Base-by-base conservation (phyloP, 1,284 basidiomycete genomes). In the Ganoderma meredithae region DNA sequence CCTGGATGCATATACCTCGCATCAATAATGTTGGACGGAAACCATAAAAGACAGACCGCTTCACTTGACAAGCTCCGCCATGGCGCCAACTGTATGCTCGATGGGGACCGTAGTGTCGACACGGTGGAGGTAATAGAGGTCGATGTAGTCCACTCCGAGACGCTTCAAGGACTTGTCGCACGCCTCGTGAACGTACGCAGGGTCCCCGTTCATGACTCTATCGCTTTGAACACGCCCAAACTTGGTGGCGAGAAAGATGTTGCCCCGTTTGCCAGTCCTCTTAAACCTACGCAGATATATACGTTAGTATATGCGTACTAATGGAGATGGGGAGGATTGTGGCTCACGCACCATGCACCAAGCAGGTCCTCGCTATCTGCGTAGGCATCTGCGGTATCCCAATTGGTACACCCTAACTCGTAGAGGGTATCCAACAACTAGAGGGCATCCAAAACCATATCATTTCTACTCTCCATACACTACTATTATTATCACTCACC, bases 201-300 rank as follows among this genome's bases (percentile, higher is more conserved):
- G 76, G 10, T 69, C 69, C 17, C 73, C 74, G 31, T 74, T 70
- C 52, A 76, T 64, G 3, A 44, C 15, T 25, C 66, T 60, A 13
- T 39, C 19, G 17, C 43, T 59, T 6, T 22, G 4, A 8, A 61
- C 43, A 44, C 78, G 1, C 19, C 81, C 82, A 49, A 83, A 83
- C 73, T 85, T 86, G 64, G 84, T 85, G 0, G 82, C 83, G 5
- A 86, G 79, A 75, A 86, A 85, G 58, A 86, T 81, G 53, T 49
- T 33, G 27, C 33, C 19, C 27, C 52, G 52, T 10, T 55, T 55
- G 7, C 52, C 31, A 2, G 52, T 31, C n/a, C 74, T 76, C 67
- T 80, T 79, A 71, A 83, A 80, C 81, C 79, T 79, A 9, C 1
- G 12, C 13, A 27, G 17, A 13, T 27, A 6, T 15, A 55, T 33